Evolutionary conservation across 2,329 filamentous ascomycete genomes (phyloP).

Genomic region (Scedosporium apiospermum): DNA sequence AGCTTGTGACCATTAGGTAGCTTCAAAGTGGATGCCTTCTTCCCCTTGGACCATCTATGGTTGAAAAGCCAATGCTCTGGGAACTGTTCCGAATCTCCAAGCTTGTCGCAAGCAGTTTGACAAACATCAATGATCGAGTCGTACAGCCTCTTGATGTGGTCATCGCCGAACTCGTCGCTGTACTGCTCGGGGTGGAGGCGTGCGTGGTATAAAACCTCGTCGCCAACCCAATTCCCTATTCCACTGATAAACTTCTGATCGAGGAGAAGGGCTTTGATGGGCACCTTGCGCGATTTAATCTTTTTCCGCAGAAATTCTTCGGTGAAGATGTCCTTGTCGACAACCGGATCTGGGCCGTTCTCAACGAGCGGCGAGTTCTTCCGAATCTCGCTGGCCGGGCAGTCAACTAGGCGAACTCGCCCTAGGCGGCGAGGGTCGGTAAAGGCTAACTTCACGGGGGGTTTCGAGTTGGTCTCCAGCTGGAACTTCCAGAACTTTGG

Average conservation of each 20-base stretch:
- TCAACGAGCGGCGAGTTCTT: slow-evolving; percentile 71
- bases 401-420: slow-evolving; percentile 74
- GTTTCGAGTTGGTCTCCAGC: slow-evolving; percentile 50
- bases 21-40: slow-evolving; percentile 52
- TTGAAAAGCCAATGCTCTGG: slow-evolving; percentile 84
- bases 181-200: slow-evolving; percentile 88
- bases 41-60: slow-evolving; percentile 83
- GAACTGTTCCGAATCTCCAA: slow-evolving; percentile 76
- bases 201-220: slow-evolving; percentile 87
- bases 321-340: slow-evolving; percentile 70
- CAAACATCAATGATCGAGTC: slow-evolving; percentile 70
- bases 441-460: slow-evolving; percentile 60
- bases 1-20: slow-evolving; percentile 81
- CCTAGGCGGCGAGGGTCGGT: slow-evolving; percentile 73
- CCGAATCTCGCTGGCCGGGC: slow-evolving; percentile 65
- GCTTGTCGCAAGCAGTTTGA: slow-evolving; percentile 63
- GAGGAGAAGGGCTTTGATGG: slow-evolving; percentile 79
- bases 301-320: slow-evolving; percentile 64
- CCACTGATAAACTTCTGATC: slow-evolving; percentile 86
- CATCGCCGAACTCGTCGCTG: slow-evolving; percentile 67
- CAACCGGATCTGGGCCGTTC: slow-evolving; percentile 87
- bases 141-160: slow-evolving; percentile 63
- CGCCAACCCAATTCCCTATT: slow-evolving; percentile 94
- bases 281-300: slow-evolving; percentile 67
- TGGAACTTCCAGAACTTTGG: slow-evolving; percentile 86